A percentile compares a stretch with the other conserved stretches of the same genome.
phyloP scores from a whole-genome alignment of 345 rosid species.

The Viola odorata region DNA sequence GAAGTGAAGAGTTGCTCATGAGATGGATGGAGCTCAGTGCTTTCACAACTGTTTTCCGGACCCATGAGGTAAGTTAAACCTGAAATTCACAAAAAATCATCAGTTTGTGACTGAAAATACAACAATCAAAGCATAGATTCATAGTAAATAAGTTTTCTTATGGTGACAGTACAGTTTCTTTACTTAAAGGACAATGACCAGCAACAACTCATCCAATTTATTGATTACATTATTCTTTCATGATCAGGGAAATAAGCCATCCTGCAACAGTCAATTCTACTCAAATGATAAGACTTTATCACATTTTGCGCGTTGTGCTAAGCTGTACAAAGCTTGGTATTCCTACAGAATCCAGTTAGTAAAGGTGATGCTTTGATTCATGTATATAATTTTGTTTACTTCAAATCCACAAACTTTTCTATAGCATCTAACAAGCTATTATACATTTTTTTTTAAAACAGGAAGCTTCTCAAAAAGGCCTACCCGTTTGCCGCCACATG shows the following conservation, averaged over 20 bases:
- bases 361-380: conserved; percentile 33
- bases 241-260: conserved; percentile 57
- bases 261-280: conserved; percentile 57
- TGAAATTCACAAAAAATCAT: conserved; percentile 8
- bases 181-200: neutral
- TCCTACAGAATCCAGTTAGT: conserved; percentile 54
- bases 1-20: conserved; percentile 62
- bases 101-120: neutral
- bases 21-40: conserved; percentile 80
- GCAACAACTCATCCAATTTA: conserved; percentile 7
- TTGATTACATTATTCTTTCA: conserved; percentile 6
- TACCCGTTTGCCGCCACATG: conserved; percentile 66
- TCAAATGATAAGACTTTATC: conserved; percentile 43
- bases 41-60: conserved; percentile 57
- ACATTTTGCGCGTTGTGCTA: conserved; percentile 63
- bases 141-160: too few species aligned
- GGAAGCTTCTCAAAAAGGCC: conserved; percentile 60
- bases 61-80: conserved; percentile 53
- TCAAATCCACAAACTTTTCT: neutral
- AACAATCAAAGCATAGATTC: too few species aligned
- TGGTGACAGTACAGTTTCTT: neutral
- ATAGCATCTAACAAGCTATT: conserved; percentile 11
- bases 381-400: too few species aligned
- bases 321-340: conserved; percentile 63
- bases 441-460: conserved; percentile 16